Percentiles rank a stretch among this genome's conserved stretches.
phyloP scores from a whole-genome alignment of 495 filamentous ascomycete genomes.

The Penicillium waksmanii region DNA sequence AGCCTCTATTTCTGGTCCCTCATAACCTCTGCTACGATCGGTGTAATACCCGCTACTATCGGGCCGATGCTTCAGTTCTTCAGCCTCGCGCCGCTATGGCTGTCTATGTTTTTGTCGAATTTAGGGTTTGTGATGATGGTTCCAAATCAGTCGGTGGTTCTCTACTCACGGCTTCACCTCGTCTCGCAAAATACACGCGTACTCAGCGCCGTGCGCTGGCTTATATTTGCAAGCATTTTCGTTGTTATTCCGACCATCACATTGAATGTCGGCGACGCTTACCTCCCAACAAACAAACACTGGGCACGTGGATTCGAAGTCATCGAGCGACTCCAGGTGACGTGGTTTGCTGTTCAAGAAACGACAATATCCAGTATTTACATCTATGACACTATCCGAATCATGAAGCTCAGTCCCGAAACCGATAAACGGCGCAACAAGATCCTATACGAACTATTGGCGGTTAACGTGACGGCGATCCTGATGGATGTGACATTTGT shows the following conservation, averaged over 20 bases:
- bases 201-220: slow-evolving; percentile 41
- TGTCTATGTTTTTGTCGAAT: slow-evolving; percentile 46
- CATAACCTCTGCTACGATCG: slow-evolving; percentile 44
- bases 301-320: slow-evolving; percentile 50
- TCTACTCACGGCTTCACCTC: slow-evolving; percentile 54
- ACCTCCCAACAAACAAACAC: background rate
- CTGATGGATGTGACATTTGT: slow-evolving; percentile 50
- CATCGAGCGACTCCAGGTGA: slow-evolving; percentile 55
- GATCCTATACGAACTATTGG: slow-evolving; percentile 46
- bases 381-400: slow-evolving; percentile 44
- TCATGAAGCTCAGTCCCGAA: slow-evolving; percentile 34
- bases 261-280: slow-evolving; percentile 44
- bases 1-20: slow-evolving; percentile 57
- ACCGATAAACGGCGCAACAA: slow-evolving; percentile 35
- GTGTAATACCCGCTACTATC: slow-evolving; percentile 46
- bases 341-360: slow-evolving; percentile 55
- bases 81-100: slow-evolving; percentile 26
- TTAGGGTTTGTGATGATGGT: slow-evolving; percentile 54
- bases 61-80: slow-evolving; percentile 53
- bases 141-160: slow-evolving; percentile 52
- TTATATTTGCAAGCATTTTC: slow-evolving; percentile 46
- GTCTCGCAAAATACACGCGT: slow-evolving; percentile 42
- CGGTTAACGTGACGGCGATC: slow-evolving; percentile 48
- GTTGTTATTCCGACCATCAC: slow-evolving; percentile 48
- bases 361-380: slow-evolving; percentile 53